Evolutionary conservation across 163 green algal genomes (phyloP), one percentile per base, ranked within the genome.

Genomic region (Chlorella variabilis): DNA sequence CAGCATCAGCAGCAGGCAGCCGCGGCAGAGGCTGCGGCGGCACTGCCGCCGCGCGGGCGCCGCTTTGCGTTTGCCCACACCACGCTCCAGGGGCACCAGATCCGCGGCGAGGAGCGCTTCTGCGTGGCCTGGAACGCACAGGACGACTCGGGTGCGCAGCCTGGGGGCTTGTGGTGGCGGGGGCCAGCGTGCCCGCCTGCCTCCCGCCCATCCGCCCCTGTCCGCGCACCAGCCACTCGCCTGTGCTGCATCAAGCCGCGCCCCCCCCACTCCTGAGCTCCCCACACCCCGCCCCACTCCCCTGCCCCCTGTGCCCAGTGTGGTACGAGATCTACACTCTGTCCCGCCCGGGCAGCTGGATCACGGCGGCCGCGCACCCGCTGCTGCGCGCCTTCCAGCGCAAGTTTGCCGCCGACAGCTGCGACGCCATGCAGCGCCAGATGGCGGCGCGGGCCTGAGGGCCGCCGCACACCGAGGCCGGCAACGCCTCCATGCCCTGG

Each of bases 101-200:
- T 98, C 15, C 84, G 87, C 0, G 94, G 94, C 0, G 94, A 98
- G 88, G 94, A 98, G 90, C 78, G 87, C 0, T 98, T 97, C 82
- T 45, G 79, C 13, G 73, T 98, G 48, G 83, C 94, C 63, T 95
- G 92, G 91, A 78, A 93, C 38, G 62, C 83, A 9, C 62, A 87
- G 4, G 92, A 96, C 68, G 87, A 95, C 71, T 88, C 83, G 31
- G 92, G 94, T 8, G 92, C 93, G 75, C n/a, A 9, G 42, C 27
- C 36, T 9, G 23, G 21, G 63, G 65, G 8, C 7, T 21, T 17
- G 63, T 21, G 29, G n/a, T n/a, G n/a, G n/a, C n/a, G n/a, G n/a
- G n/a, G n/a, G n/a, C n/a, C n/a, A n/a, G n/a, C n/a, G n/a, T n/a
- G n/a, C n/a, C n/a, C n/a, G n/a, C n/a, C n/a, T n/a, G n/a, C n/a